Base-by-base conservation (phyloP, 208 protist species). In the Strigomonas culicis region DNA sequence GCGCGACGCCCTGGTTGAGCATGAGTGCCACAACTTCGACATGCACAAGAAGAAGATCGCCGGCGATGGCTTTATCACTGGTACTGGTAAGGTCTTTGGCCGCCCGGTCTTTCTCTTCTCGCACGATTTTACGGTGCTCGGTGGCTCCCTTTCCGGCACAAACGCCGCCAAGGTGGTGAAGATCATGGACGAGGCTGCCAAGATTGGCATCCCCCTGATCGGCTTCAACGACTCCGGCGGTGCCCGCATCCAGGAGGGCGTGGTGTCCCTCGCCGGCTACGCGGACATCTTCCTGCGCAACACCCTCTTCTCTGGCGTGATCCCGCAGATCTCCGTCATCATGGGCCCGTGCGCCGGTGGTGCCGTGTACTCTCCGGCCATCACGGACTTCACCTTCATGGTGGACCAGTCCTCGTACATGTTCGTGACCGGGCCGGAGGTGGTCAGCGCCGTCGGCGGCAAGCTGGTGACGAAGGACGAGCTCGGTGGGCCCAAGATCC, bases 351-450 rank as follows among this genome's bases (percentile, higher is more conserved):
- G 94, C 71, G 97, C 97, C 32, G 94, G 88, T 56, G 84, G 84
- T 53, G 82, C 85, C 7, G 84, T 90, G 49, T 94, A 94, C 82
- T 97, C 92, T 13, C 96, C 97, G 24, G 97, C 97, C 32, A 83
- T 99, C 63, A 99, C 98, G 36, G 98, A 99, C 82, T 99, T 98
- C 67, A 97, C 81, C 24, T 98, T 99, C 68, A 99, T 99, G 98
- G 97, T 99, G 17, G 66, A 93, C 28, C 69, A 97, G 60, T 97
- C 92, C n/a, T 97, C 92, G 25, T 98, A 98, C 80, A 90, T 99
- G 77, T 99, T 99, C 69, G 95, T 99, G 19, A 99, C 97, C 13
- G 98, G 97, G 25, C 98, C 97, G 47, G 96, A 98, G 34, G 96
- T 99, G 21, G 97, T 99, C 25, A 98, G 98, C 65, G 92, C 94